Percentiles rank a stretch among this genome's conserved stretches.
These are phyloP conservation scores for Fonsecaea erecta DNA, from an alignment of 2,329 filamentous ascomycete species.

Conservation along the genomic window DNA sequence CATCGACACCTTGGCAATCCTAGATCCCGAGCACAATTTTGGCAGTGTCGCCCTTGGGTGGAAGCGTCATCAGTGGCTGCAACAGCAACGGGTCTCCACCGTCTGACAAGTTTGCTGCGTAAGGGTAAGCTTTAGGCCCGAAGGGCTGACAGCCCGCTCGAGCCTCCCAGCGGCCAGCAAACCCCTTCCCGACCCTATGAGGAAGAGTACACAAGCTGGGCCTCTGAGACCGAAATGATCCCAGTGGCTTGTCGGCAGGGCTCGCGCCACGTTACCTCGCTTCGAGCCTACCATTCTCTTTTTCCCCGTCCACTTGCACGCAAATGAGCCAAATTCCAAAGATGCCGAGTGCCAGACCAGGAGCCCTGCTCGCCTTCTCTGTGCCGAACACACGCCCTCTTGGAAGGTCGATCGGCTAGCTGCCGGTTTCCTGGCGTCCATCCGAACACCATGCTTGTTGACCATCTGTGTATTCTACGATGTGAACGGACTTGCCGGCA, in stretches of 20 bases:
- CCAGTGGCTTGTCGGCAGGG: constrained; percentile 6
- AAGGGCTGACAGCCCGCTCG: neutral
- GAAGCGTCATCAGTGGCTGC: neutral
- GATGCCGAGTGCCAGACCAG: neutral
- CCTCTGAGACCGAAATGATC: neutral
- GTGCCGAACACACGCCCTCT: neutral
- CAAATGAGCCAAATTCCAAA: neutral
- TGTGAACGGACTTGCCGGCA: neutral
- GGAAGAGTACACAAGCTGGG: no score
- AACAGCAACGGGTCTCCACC: neutral
- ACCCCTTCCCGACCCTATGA: no score
- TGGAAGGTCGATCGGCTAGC: neutral
- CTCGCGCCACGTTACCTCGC: constrained; percentile 6
- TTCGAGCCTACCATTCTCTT: neutral
- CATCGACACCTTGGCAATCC: neutral
- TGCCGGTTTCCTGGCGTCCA: neutral
- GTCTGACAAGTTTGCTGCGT: neutral
- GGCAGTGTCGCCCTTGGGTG: neutral
- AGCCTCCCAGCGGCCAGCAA: neutral
- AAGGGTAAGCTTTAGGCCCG: neutral
- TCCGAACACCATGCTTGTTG: neutral
- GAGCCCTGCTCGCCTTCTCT: neutral
- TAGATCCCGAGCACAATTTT: neutral
- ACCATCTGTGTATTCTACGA: neutral
- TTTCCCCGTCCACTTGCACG: neutral